These are phyloP conservation scores for Podaxis sp. DNA, from an alignment of 768 basidiomycete genomes.

Conservation along the genomic window DNA sequence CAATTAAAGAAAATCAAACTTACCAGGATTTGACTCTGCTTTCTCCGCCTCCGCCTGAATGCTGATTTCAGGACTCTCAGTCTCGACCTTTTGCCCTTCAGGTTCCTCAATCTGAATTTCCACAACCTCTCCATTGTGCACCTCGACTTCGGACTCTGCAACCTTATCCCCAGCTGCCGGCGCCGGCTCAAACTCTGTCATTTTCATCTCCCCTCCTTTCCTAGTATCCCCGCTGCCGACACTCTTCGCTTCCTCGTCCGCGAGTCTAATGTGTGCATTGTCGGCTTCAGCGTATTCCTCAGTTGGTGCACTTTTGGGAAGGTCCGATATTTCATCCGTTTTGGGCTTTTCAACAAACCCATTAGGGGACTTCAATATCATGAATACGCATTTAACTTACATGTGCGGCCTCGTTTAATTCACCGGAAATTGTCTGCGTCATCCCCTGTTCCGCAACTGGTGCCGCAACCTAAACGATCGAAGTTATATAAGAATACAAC, in stretches of 20 bases:
- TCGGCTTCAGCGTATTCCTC: neutral
- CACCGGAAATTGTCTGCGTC: slow-evolving; percentile 1
- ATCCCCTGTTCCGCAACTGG: neutral
- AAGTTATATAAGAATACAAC: neutral
- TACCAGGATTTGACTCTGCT: neutral
- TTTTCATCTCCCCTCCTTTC: neutral
- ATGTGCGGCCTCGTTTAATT: neutral
- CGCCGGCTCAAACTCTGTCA: neutral
- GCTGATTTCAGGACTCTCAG: neutral
- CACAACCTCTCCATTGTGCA: neutral
- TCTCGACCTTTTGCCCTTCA: neutral
- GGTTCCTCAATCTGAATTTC: neutral
- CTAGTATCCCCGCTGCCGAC: neutral
- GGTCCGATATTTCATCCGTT: neutral
- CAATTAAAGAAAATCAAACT: neutral
- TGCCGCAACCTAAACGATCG: slow-evolving; percentile 1
- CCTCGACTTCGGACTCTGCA: neutral
- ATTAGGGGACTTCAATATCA: neutral
- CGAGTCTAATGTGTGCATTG: neutral
- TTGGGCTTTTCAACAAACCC: neutral
- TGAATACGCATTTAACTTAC: neutral
- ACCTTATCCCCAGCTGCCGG: neutral
- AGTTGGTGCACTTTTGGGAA: neutral
- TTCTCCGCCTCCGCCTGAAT: neutral
- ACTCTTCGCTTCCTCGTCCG: neutral